phyloP scores from a whole-genome alignment of 257 asterid genomes.

The Anisodus acutangulus region DNA sequence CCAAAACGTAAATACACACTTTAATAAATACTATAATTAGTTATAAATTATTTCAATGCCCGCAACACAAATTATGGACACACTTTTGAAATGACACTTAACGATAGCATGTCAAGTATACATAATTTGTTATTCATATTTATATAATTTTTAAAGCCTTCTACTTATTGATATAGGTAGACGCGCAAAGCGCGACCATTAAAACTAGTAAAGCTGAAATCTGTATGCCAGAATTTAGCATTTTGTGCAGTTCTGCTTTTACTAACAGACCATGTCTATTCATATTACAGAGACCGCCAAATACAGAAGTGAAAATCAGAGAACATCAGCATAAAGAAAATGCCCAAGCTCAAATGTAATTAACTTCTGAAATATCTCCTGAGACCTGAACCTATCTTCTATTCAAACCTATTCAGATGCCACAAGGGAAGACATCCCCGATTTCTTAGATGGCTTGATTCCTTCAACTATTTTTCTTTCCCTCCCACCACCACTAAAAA shows the following conservation, averaged over 20 bases:
- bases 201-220: neutral
- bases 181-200: neutral
- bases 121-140: too few relatives aligned
- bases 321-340: neutral
- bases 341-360: neutral
- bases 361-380: neutral
- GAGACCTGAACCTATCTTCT: slow-evolving; percentile 13
- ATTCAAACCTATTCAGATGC: neutral
- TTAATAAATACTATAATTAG: too few relatives aligned
- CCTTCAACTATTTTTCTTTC: slow-evolving; percentile 1
- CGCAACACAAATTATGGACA: too few relatives aligned
- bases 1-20: too few relatives aligned
- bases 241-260: slow-evolving; percentile 9
- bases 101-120: too few relatives aligned
- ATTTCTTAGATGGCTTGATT: neutral
- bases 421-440: neutral
- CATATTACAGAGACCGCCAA: slow-evolving; percentile 5
- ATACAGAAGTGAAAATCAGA: neutral
- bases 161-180: too few relatives aligned
- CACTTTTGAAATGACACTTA: too few relatives aligned
- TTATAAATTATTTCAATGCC: too few relatives aligned
- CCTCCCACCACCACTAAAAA: neutral
- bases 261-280: neutral
- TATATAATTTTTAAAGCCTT: too few relatives aligned
- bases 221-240: slow-evolving; percentile 5